Evolutionary conservation across 495 filamentous ascomycete species (phyloP), one percentile per base, ranked within the genome.

Genomic region (Margaritispora aquatica): DNA sequence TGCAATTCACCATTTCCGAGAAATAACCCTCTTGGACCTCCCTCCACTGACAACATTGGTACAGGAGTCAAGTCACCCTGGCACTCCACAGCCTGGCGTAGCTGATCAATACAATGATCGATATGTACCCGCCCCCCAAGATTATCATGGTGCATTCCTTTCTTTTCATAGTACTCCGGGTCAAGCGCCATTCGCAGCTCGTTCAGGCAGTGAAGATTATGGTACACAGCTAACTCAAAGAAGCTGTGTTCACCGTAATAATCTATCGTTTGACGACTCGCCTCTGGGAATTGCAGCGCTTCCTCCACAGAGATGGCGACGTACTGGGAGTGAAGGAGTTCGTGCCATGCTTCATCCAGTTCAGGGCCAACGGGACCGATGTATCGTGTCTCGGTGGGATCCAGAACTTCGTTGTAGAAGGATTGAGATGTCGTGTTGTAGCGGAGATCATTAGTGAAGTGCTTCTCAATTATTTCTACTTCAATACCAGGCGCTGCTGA

Each of bases 21-120:
- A 17, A 31, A 53, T n/a, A 38, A 22, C 24, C 48, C 27, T 31
- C 26, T 19, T n/a, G 34, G 19, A 36, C 15, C 15, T 19, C 26
- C 10, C 3, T 20, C 48, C 11, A 51, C 24, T 21, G 52, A 13
- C 23, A 36, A 34, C 52, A 55, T 55, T 13, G 52, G 31, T 11
- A 41, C 26, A 2, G 31, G 31, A 55, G 52, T 36, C 26, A 60
- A 27, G 34, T 63, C 61, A n/a, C 24, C 57, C 20, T 53, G 41
- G 13, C 63, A 66, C 62, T 60, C 59, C 41, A 66, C 56, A 1
- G 48, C 63, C 15, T 66, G 63, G 3, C 61, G 55, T 15, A 66
- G 38, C 13, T 65, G 58, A 55, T 66, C 63, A 26, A 62, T 55
- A 52, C 63, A 66, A 51, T 66, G 63, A 36, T 55, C 52, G 15